Conservation (phyloP, 495 filamentous ascomycete genomes). For the Baudoinia panamericana region DNA sequence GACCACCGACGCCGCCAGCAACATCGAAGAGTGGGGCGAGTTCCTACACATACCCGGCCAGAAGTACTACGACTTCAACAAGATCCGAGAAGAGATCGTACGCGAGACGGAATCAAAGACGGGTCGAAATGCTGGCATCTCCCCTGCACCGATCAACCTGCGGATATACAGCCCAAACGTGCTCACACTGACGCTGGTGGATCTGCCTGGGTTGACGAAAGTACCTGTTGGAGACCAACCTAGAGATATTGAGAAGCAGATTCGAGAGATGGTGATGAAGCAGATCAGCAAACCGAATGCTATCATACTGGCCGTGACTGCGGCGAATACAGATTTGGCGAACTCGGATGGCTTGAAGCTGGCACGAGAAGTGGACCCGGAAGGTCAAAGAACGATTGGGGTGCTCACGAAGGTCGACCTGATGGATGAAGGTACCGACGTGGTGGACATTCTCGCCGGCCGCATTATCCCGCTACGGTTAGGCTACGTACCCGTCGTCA, state of each 20-base stretch:
- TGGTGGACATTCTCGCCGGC: conserved; percentile 97
- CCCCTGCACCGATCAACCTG: conserved; percentile 88
- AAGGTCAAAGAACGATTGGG: conserved; percentile 96
- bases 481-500: conserved; percentile 97
- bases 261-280: conserved; percentile 96
- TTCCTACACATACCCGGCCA: conserved; percentile 97
- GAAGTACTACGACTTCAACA: conserved; percentile 98
- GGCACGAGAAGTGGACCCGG: conserved; percentile 92
- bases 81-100: conserved; percentile 96
- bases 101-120: conserved; percentile 95
- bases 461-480: conserved; percentile 91
- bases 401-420: conserved; percentile 98
- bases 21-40: conserved; percentile 95
- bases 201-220: conserved; percentile 93
- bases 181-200: conserved; percentile 90
- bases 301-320: conserved; percentile 92
- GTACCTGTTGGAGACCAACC: conserved; percentile 98
- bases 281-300: conserved; percentile 97
- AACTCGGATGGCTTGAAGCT: conserved; percentile 97
- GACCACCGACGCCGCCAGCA: conserved; percentile 68
- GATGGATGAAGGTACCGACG: conserved; percentile 99
- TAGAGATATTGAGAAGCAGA: conserved; percentile 94
- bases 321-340: conserved; percentile 92
- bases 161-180: conserved; percentile 97
- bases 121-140: conserved; percentile 91